These are phyloP conservation scores for Gomphus bonarii DNA, from an alignment of 1,284 basidiomycete species.

Conservation along the genomic window DNA sequence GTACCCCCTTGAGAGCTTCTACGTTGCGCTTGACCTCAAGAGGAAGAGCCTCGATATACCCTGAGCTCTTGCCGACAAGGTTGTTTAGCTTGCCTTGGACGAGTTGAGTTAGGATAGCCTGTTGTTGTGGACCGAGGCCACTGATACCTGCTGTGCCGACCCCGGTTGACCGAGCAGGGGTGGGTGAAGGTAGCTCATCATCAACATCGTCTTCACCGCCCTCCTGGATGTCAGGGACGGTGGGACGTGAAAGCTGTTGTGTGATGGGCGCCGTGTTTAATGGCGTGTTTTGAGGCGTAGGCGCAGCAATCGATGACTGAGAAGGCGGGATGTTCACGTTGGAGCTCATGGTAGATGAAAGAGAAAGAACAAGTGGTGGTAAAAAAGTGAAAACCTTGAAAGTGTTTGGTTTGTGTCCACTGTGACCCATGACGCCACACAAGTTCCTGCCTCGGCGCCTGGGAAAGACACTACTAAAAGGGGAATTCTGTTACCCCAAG, in stretches of 20 bases:
- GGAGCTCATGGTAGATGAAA: slow-evolving; percentile 4
- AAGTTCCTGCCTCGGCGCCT: too few relatives aligned
- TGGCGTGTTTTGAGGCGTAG: slow-evolving; percentile 78
- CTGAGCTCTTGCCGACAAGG: slow-evolving; percentile 73
- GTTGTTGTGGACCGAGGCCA: slow-evolving; percentile 24
- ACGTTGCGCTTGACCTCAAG: slow-evolving; percentile 75
- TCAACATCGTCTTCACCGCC: slow-evolving; percentile 50
- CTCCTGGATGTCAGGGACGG: slow-evolving; percentile 61
- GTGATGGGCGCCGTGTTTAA: slow-evolving; percentile 61
- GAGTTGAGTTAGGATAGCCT: slow-evolving; percentile 45
- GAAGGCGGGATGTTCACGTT: slow-evolving; percentile 26
- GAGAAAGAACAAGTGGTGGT: neutral
- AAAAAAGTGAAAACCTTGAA: neutral
- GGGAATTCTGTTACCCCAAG: too few relatives aligned
- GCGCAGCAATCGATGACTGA: slow-evolving; percentile 42
- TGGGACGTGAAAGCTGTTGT: slow-evolving; percentile 53
- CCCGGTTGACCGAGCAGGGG: neutral
- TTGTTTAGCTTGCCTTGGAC: slow-evolving; percentile 56
- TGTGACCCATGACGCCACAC: neutral
- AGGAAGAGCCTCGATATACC: slow-evolving; percentile 83
- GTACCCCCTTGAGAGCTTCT: slow-evolving; percentile 91
- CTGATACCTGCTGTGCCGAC: slow-evolving; percentile 11
- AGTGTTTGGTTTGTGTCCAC: neutral
- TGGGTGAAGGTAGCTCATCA: slow-evolving; percentile 16
- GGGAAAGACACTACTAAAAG: too few relatives aligned